Conservation (phyloP, 768 basidiomycete species). For the Mycena metata region DNA sequence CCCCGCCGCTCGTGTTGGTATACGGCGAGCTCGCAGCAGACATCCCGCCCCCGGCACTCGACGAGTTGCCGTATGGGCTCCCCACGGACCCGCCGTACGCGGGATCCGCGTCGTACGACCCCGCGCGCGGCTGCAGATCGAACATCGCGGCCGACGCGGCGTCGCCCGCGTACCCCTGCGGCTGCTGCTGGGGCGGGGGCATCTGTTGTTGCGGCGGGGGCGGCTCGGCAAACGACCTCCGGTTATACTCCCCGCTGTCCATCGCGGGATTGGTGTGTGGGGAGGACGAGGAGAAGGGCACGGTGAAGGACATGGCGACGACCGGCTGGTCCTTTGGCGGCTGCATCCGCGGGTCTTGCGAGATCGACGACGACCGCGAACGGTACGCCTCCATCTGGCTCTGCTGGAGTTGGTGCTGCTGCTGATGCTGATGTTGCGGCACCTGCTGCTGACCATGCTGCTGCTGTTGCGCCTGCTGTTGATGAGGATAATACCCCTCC, state of each 20-base stretch:
- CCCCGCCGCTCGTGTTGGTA: constrained; percentile 40
- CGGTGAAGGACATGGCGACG: constrained; percentile 12
- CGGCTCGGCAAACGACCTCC: constrained; percentile 31
- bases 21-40: constrained; percentile 51
- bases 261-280: too few species aligned
- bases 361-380: constrained; percentile 46
- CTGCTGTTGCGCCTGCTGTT: constrained; percentile 17
- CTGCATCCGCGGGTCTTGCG: constrained; percentile 37
- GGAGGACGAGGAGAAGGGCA: not conserved
- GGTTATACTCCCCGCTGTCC: not conserved
- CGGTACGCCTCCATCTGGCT: constrained; percentile 39
- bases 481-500: constrained; percentile 34
- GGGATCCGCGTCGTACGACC: constrained; percentile 43
- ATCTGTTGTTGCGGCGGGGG: constrained; percentile 19
- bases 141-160: constrained; percentile 34
- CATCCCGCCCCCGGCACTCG: constrained; percentile 36
- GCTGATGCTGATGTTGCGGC: constrained; percentile 14
- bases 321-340: constrained; percentile 12
- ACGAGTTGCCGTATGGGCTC: constrained; percentile 47
- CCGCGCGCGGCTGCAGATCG: constrained; percentile 38
- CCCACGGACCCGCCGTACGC: constrained; percentile 26
- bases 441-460: constrained; percentile 8
- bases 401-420: constrained; percentile 5
- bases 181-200: constrained; percentile 38
- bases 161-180: constrained; percentile 34